phyloP scores from a whole-genome alignment of 2,329 filamentous ascomycete genomes.

The Erysiphe neolycopersici region DNA sequence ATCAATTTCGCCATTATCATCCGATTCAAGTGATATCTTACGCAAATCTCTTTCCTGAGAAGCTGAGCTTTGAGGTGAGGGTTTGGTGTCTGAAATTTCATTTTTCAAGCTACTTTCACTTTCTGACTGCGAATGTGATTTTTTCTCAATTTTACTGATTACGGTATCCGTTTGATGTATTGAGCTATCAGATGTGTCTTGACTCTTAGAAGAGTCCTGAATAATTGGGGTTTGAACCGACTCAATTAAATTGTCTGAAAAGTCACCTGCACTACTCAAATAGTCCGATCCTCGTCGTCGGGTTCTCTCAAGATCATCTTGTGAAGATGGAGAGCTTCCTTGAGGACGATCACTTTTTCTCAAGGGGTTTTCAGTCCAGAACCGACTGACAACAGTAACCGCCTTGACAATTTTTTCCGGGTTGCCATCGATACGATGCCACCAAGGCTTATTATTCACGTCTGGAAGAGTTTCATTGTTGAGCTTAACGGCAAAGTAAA shows the following conservation, averaged over 20 bases:
- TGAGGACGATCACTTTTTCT: constrained; percentile 15
- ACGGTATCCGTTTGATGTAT: background rate
- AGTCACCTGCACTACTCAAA: background rate
- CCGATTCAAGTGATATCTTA: background rate
- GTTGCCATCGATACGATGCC: constrained; percentile 49
- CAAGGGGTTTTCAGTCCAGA: constrained; percentile 36
- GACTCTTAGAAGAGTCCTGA: background rate
- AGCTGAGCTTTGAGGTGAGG: background rate
- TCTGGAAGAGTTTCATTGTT: constrained; percentile 45
- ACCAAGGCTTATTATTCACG: constrained; percentile 59
- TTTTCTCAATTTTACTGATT: background rate
- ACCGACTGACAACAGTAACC: constrained; percentile 48
- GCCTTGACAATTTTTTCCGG: constrained; percentile 44
- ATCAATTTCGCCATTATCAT: background rate
- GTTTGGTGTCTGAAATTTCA: background rate
- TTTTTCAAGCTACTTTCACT: background rate
- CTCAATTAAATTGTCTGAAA: background rate
- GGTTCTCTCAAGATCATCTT: constrained; percentile 10
- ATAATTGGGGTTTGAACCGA: background rate
- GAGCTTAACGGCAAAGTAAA: constrained; percentile 66
- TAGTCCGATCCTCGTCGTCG: constrained; percentile 2
- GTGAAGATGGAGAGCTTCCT: constrained; percentile 7
- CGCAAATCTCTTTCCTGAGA: background rate
- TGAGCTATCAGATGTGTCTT: background rate
- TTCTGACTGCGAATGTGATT: background rate